These are phyloP conservation scores for Chlamydomonas sp. DNA, from an alignment of 139 green algal species.

Conservation along the genomic window DNA sequence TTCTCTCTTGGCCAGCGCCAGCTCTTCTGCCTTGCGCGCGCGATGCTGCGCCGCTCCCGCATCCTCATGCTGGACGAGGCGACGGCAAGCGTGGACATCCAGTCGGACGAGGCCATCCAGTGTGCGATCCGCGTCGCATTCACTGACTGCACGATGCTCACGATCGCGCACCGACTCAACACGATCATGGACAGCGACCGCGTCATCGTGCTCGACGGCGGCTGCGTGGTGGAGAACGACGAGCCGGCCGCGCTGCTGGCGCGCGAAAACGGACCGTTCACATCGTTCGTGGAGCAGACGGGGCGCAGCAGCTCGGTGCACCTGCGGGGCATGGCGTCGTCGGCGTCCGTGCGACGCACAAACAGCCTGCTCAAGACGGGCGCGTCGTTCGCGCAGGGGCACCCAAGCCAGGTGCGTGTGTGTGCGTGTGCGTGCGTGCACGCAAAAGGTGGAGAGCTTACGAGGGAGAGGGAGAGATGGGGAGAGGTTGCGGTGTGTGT, in stretches of 20 bases:
- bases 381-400: no score
- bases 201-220: conserved; percentile 43
- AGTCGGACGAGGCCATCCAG: conserved; percentile 48
- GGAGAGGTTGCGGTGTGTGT: no score
- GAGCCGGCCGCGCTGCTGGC: conserved; percentile 35
- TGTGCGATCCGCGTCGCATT: conserved; percentile 77
- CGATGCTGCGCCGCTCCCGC: conserved; percentile 61
- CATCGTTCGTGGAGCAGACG: conserved; percentile 41
- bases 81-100: conserved; percentile 79
- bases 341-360: neutral
- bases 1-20: conserved; percentile 77
- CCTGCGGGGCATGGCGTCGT: conserved; percentile 18
- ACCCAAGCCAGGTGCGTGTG: no score
- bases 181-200: conserved; percentile 62
- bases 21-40: conserved; percentile 86
- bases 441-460: no score
- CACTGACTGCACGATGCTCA: conserved; percentile 70
- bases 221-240: conserved; percentile 33
- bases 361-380: no score
- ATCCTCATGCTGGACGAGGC: conserved; percentile 92
- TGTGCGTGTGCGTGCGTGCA: no score
- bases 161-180: conserved; percentile 78
- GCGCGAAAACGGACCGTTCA: conserved; percentile 28
- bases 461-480: no score
- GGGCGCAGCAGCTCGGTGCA: conserved; percentile 24